Evolutionary conservation across 2,329 filamentous ascomycete species (phyloP).

Genomic region (Emmonsiellopsis sp.): DNA sequence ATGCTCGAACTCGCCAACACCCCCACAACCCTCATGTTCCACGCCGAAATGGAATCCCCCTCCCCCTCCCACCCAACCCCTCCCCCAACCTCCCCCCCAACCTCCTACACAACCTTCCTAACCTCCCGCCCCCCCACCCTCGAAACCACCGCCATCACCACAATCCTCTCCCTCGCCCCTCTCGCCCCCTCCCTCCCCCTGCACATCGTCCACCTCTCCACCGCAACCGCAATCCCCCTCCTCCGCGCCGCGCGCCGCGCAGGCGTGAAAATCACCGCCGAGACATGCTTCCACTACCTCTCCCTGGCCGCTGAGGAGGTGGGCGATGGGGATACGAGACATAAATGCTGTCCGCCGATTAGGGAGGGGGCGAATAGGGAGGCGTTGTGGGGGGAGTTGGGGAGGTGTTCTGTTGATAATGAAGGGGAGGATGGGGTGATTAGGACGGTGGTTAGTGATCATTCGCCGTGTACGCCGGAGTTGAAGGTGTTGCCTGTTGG

Average conservation of each 20-base stretch:
- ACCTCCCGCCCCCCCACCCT: conserved; percentile 81
- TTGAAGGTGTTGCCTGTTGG: conserved; percentile 75
- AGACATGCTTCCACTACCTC: conserved; percentile 94
- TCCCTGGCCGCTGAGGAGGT: conserved; percentile 76
- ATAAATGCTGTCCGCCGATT: conserved; percentile 94
- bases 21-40: conserved; percentile 94
- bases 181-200: conserved; percentile 73
- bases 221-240: conserved; percentile 77
- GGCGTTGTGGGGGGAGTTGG: conserved; percentile 75
- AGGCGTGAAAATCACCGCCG: conserved; percentile 81
- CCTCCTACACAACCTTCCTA: conserved; percentile 81
- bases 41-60: conserved; percentile 83
- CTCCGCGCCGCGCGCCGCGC: conserved; percentile 61
- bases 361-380: conserved; percentile 74
- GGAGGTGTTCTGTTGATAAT: conserved; percentile 27
- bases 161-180: conserved; percentile 74
- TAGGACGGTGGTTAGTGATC: conserved; percentile 85
- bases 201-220: conserved; percentile 89
- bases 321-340: conserved; percentile 73
- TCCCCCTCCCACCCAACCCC: conserved; percentile 62
- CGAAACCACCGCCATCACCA: conserved; percentile 80
- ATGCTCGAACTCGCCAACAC: conserved; percentile 72
- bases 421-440: conserved; percentile 69
- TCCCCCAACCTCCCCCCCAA: conserved; percentile 59
- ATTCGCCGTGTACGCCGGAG: conserved; percentile 91